Percentiles rank a stretch among this genome's conserved stretches.
phyloP scores from a whole-genome alignment of 108 stramenopile genomes.

The Parietichytrium sp. region DNA sequence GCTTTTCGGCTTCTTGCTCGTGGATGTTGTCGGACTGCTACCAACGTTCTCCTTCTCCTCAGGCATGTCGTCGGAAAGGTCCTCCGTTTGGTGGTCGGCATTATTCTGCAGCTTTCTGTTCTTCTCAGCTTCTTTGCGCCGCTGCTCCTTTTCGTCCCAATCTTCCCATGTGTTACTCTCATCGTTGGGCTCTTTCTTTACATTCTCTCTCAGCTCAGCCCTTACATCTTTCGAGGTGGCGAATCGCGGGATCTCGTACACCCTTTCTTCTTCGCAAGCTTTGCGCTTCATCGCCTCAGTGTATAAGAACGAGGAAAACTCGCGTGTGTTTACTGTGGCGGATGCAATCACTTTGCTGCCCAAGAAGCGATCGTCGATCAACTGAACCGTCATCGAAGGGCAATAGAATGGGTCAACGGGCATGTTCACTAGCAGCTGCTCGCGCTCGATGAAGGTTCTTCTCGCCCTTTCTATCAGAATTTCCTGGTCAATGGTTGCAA shows the following conservation, averaged over 20 bases:
- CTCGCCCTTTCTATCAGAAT: background rate
- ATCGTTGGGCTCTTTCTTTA: background rate
- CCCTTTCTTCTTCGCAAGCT: background rate
- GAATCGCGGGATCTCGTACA: background rate
- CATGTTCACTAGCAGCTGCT: background rate
- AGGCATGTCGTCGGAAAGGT: background rate
- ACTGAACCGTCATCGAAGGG: slow-evolving; percentile 12
- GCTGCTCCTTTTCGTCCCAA: background rate
- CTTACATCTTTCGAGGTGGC: background rate
- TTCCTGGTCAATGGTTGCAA: too few relatives aligned
- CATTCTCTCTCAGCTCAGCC: slow-evolving; percentile 15
- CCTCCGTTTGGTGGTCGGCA: background rate
- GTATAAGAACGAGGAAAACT: background rate
- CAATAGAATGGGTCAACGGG: slow-evolving; percentile 33
- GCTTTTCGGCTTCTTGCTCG: background rate
- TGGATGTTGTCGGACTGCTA: background rate
- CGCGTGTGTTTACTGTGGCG: background rate
- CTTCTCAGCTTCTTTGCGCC: background rate
- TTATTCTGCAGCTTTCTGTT: too few relatives aligned
- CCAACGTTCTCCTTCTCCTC: background rate
- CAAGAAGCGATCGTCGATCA: background rate
- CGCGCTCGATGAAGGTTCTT: slow-evolving; percentile 1
- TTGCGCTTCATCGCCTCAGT: background rate
- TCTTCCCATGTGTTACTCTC: background rate
- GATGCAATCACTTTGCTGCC: background rate